Base-by-base conservation (phyloP, 345 rosid genomes). In the Eucalyptus melliodora region DNA sequence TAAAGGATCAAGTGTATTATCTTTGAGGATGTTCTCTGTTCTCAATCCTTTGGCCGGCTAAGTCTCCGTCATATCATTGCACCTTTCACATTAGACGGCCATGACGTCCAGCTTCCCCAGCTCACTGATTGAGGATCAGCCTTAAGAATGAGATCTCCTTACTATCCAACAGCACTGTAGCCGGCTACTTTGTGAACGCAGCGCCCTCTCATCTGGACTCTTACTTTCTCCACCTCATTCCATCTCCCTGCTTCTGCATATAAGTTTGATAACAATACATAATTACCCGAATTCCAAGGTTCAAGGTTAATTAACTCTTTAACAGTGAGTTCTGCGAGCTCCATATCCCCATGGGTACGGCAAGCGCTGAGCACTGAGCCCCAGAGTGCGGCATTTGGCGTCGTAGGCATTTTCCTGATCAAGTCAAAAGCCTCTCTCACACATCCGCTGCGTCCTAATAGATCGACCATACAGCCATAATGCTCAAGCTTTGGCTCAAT, bases 321-420 rank as follows among this genome's bases (percentile, higher is more conserved):
- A 16, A 90, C 81, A 26, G 91, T 87, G 45, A 55, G 60, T 37
- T 87, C 89, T 21, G 89, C 91, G 3, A 90, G 72, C 17, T 90
- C 91, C 83, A 12, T 21, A 34, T 87, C 89, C 24, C 91, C 91
- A 34, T 87, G 89, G n/a, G 87, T 60, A 9, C 89, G 87, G 69
- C 89, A 87, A 60, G 89, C 89, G 21, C 91, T 90, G 87, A 90
- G 91, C 65, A 83, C 40, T 8, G 87, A 90, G 56, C 91, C 91
- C 91, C 89, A 87, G n/a, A 90, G 37, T 9, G 89, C 89, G 17
- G 91, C 87, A 2, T 65, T 90, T 10, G 91, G 86, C 24, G 10
- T 50, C 87, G 88, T 50, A 7, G 83, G 40, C 89, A 87, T 90
- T 49, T 90, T 69, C 69, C 83, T 83, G 37, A 90, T 88, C 89